phyloP scores from a whole-genome alignment of 805 yeast genomes.

The Kuraishia borneana region DNA sequence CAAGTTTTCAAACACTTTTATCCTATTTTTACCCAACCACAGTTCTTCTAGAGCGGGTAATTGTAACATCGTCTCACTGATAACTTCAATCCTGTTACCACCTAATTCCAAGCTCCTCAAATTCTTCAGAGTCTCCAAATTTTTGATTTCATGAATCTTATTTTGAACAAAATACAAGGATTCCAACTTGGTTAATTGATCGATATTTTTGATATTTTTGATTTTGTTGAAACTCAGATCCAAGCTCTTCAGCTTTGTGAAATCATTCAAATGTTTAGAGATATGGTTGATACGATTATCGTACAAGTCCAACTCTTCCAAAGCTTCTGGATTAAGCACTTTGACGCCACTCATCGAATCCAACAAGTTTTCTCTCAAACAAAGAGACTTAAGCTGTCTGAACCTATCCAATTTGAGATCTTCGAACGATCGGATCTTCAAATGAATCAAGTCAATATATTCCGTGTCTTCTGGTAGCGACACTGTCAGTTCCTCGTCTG shows the following conservation, averaged over 20 bases:
- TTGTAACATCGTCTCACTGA: slow-evolving; percentile 42
- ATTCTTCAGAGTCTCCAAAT: slow-evolving; percentile 42
- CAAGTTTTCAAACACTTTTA: slow-evolving; percentile 54
- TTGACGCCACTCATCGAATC: slow-evolving; percentile 67
- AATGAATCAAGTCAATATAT: slow-evolving; percentile 55
- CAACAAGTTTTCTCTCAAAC: slow-evolving; percentile 76
- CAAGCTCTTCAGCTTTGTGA: slow-evolving; percentile 43
- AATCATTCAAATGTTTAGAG: slow-evolving; percentile 53
- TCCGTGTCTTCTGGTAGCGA: slow-evolving; percentile 48
- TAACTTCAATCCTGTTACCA: slow-evolving; percentile 62
- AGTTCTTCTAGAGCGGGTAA: slow-evolving; percentile 56
- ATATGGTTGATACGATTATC: slow-evolving; percentile 89
- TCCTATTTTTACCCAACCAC: slow-evolving; percentile 89
- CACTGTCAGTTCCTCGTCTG: slow-evolving; percentile 56
- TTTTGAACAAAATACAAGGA: slow-evolving; percentile 84
- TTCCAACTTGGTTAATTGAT: slow-evolving; percentile 46
- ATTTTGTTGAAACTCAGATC: slow-evolving; percentile 89
- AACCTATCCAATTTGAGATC: slow-evolving; percentile 52
- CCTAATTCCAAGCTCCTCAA: slow-evolving; percentile 78
- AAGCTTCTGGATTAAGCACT: slow-evolving; percentile 34
- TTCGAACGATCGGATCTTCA: slow-evolving; percentile 54
- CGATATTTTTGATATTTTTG: slow-evolving; percentile 72
- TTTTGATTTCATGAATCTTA: slow-evolving; percentile 62
- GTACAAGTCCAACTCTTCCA: slow-evolving; percentile 79
- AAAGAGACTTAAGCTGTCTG: slow-evolving; percentile 41